phyloP scores from a whole-genome alignment of 352 stramenopile genomes.

The Pythium vanterpoolii region DNA sequence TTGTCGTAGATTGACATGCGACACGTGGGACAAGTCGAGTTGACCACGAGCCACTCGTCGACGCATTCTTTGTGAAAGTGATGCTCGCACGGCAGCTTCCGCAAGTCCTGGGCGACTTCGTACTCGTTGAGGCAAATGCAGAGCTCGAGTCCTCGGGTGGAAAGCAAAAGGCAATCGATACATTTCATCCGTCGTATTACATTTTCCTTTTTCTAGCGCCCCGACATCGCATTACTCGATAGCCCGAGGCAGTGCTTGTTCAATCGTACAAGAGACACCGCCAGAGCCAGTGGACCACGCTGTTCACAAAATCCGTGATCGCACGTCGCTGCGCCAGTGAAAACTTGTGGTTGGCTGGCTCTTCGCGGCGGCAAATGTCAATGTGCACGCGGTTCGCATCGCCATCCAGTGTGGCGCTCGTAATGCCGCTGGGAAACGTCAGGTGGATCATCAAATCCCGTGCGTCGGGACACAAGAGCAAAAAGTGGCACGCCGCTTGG shows the following conservation, averaged over 20 bases:
- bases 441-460: slow-evolving; percentile 88
- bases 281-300: slow-evolving; percentile 88
- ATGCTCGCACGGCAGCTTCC: slow-evolving; percentile 94
- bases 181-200: too few relatives aligned
- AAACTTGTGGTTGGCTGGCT: slow-evolving; percentile 74
- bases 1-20: slow-evolving; percentile 77
- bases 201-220: too few relatives aligned
- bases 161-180: too few relatives aligned
- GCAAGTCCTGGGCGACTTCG: slow-evolving; percentile 82
- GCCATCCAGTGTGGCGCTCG: slow-evolving; percentile 8
- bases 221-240: too few relatives aligned
- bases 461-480: slow-evolving; percentile 78
- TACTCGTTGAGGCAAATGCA: slow-evolving; percentile 92
- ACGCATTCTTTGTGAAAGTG: slow-evolving; percentile 93
- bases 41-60: slow-evolving; percentile 87
- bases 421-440: slow-evolving; percentile 46
- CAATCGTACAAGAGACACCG: slow-evolving; percentile 82
- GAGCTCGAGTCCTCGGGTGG: slow-evolving; percentile 82
- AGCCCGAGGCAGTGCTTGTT: too few relatives aligned
- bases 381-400: slow-evolving; percentile 40
- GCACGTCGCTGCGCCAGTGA: slow-evolving; percentile 77
- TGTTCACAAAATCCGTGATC: slow-evolving; percentile 86
- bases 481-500: slow-evolving; percentile 66
- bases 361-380: slow-evolving; percentile 84
- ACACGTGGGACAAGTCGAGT: slow-evolving; percentile 86